phyloP scores from a whole-genome alignment of 2,329 filamentous ascomycete genomes.

The Pseudopyricularia cyperi region DNA sequence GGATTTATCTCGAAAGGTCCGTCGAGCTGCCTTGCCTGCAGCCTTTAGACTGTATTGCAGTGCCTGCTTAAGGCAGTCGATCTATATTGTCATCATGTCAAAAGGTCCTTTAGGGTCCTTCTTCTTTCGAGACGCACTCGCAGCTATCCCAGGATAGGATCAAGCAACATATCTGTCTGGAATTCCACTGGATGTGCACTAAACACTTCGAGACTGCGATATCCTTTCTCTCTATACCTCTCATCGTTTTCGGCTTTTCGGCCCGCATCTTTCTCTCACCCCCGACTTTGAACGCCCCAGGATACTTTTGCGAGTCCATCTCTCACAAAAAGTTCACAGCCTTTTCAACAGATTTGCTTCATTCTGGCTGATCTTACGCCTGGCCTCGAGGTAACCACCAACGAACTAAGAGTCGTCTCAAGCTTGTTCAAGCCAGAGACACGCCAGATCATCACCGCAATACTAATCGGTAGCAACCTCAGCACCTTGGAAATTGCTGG shows the following conservation, averaged over 20 bases:
- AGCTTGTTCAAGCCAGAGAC: not conserved
- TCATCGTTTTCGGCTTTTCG: no score
- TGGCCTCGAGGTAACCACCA: not conserved
- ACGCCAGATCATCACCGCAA: not conserved
- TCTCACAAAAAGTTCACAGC: not conserved
- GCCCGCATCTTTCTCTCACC: no score
- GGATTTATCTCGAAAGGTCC: conserved; percentile 13
- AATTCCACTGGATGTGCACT: no score
- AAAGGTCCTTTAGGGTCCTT: not conserved
- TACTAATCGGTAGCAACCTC: not conserved
- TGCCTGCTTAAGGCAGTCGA: conserved; percentile 16
- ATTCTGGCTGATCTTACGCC: not conserved
- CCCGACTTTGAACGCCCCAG: not conserved
- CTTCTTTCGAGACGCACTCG: not conserved
- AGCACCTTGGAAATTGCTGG: not conserved
- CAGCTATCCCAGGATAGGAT: not conserved
- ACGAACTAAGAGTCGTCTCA: not conserved
- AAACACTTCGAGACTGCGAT: no score
- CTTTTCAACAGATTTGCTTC: not conserved
- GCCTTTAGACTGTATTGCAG: conserved; percentile 15
- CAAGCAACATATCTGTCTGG: not conserved
- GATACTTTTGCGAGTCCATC: not conserved
- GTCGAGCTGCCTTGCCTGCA: conserved; percentile 1
- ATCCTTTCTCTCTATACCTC: no score
- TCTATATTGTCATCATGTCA: not conserved